Evolutionary conservation across 2,329 filamentous ascomycete genomes (phyloP).

Genomic region (Fusarium luffae): DNA sequence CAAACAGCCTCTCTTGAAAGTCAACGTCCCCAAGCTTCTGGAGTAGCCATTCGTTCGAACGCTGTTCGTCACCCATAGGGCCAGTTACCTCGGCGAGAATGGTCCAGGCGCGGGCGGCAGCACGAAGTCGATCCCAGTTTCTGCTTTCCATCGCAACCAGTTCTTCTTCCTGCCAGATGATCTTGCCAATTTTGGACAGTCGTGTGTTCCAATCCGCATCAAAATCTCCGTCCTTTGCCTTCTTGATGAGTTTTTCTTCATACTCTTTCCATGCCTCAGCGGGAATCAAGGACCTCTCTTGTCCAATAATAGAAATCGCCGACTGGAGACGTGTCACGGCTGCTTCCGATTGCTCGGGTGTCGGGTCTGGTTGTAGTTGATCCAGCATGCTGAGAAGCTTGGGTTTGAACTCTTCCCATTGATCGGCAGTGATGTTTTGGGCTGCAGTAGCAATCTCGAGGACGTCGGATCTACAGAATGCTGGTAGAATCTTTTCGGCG

Average conservation of each 20-base stretch:
- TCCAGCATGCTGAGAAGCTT: constrained; percentile 19
- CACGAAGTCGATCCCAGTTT: constrained; percentile 44
- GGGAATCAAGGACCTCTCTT: constrained; percentile 38
- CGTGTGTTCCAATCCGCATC: constrained; percentile 39
- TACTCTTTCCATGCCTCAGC: constrained; percentile 37
- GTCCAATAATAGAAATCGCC: constrained; percentile 9
- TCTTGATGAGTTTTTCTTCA: constrained; percentile 35
- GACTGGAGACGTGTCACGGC: constrained; percentile 16
- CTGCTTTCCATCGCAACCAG: constrained; percentile 33
- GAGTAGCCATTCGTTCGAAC: constrained; percentile 41
- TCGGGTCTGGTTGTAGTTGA: constrained; percentile 9
- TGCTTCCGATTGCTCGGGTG: constrained; percentile 7
- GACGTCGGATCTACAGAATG: constrained; percentile 5
- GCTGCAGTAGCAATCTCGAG: constrained; percentile 3
- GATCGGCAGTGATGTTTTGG: background rate
- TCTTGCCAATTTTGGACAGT: constrained; percentile 33
- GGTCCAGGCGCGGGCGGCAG: constrained; percentile 43
- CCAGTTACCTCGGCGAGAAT: constrained; percentile 44
- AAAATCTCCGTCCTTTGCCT: constrained; percentile 13
- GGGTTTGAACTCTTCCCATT: constrained; percentile 18
- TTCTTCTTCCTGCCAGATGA: constrained; percentile 48
- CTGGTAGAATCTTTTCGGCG: background rate
- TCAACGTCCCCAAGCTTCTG: constrained; percentile 42
- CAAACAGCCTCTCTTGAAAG: constrained; percentile 36
- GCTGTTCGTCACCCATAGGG: constrained; percentile 19